Base-by-base conservation (phyloP, 192 early-diverging fungal genomes). In the Geranomyces michiganensis region DNA sequence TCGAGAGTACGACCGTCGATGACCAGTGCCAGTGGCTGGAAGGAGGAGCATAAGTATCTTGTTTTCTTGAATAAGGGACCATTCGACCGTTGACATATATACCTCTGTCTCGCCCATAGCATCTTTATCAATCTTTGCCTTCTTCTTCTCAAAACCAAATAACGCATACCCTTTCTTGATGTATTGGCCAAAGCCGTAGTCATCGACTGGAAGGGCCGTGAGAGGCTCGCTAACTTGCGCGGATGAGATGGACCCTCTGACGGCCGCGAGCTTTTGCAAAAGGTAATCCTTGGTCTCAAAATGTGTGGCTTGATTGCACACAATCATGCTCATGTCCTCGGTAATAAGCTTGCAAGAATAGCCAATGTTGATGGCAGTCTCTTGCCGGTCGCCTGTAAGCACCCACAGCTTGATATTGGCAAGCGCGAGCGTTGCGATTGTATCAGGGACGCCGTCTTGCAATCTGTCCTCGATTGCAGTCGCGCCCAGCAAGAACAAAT, bases 361-460 rank as follows among this genome's bases (percentile, higher is more conserved):
- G 14, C 95, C 97, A 81, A 99, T 98, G 77, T 99, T 98, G 82
- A 99, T 97, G 22, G 97, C 97, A 1, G 97, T 99, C 77, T 99
- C 97, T 77, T 98, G 96, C 44, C 94, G 77, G 79, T 99, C 97
- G 48, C 97, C 97, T 13, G 97, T 99, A 74, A 99, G 79, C 9
- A 99, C 95, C 96, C 96, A 98, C 47, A 98, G 89, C 70, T 94
- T 93, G 80, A 99, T 96, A 10, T 94, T 94, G 0, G 96, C 97
- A 70, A 92, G 90, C 56, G 94, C 92, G 45, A 99, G 83, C 10
- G 95, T 97, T 79, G 92, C 90, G 67, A 99, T 99, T 0, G 97
- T 94, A 68, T 98, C 94, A n/a, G 96, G 96, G 30, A 99, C 97
- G 55, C 93, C 96, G 67, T 98, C 97, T 81, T 99, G 97, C 7